A percentile compares a stretch with the other conserved stretches of the same genome.
Evolutionary conservation across 805 yeast species (phyloP).

Genomic region (Komagataella phaffii): DNA sequence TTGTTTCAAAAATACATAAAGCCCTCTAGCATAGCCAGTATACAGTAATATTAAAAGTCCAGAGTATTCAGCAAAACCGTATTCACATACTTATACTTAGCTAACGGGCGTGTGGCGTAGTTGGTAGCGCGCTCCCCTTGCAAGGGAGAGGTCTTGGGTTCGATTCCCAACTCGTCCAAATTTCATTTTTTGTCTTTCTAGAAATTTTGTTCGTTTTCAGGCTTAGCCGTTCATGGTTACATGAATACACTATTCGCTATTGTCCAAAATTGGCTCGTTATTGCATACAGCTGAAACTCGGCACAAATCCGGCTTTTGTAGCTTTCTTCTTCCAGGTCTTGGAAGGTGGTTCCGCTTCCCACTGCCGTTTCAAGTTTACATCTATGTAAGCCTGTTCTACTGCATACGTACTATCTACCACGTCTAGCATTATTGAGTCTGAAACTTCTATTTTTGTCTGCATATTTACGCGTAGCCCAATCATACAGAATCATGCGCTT

Average conservation of each 20-base stretch:
- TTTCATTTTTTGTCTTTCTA: not conserved
- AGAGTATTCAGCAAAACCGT: no score
- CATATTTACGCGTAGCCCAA: not conserved
- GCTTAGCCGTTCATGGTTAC: not conserved
- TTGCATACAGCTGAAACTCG: no score
- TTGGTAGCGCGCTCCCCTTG: slow-evolving; percentile 63
- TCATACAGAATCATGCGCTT: not conserved
- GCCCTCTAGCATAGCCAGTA: no score
- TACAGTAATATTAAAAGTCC: no score
- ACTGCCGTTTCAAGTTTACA: not conserved
- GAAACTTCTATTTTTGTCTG: not conserved
- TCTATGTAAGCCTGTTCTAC: not conserved
- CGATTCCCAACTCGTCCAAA: slow-evolving; percentile 12
- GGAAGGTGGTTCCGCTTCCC: not conserved
- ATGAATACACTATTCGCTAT: no score
- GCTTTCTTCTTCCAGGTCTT: not conserved
- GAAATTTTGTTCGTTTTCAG: not conserved
- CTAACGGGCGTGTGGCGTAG: slow-evolving; percentile 57
- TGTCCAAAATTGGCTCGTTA: no score
- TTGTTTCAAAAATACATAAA: no score
- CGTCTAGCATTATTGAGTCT: not conserved
- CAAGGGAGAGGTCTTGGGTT: slow-evolving; percentile 53
- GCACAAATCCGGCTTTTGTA: not conserved
- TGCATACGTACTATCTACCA: not conserved
- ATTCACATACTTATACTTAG: not conserved